Conservation (phyloP, 2,329 filamentous ascomycete genomes). For the Diaporthe amygdali region DNA sequence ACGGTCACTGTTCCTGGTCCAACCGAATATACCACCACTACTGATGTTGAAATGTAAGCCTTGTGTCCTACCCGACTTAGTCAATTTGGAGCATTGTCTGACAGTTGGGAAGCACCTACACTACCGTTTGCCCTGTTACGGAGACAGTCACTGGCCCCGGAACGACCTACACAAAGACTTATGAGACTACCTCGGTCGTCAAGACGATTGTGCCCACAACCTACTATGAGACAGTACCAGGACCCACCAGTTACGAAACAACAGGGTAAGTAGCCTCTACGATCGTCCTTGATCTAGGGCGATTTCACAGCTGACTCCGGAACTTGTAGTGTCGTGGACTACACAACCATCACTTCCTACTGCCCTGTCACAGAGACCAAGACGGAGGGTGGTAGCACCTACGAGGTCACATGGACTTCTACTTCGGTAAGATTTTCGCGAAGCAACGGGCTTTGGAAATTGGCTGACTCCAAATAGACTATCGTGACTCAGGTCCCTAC, state of each 20-base stretch:
- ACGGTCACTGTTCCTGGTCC: slow-evolving; percentile 44
- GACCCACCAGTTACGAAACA: slow-evolving; percentile 39
- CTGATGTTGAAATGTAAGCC: slow-evolving; percentile 31
- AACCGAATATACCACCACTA: slow-evolving; percentile 37
- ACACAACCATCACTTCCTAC: slow-evolving; percentile 49
- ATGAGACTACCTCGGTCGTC: slow-evolving; percentile 48
- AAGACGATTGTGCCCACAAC: slow-evolving; percentile 37
- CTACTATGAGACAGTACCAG: slow-evolving; percentile 39
- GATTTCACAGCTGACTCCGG: neutral
- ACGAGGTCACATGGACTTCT: slow-evolving; percentile 46
- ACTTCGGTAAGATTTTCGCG: slow-evolving; percentile 35
- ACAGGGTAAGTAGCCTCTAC: slow-evolving; percentile 30
- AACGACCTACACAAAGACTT: slow-evolving; percentile 44
- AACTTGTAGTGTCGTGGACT: slow-evolving; percentile 37
- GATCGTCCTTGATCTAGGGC: neutral
- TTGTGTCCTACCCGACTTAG: too few species aligned
- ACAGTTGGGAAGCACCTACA: slow-evolving; percentile 40
- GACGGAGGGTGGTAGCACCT: slow-evolving; percentile 46
- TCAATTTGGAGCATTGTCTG: slow-evolving; percentile 1
- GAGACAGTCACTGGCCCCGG: slow-evolving; percentile 43
- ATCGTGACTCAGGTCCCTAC: slow-evolving; percentile 17
- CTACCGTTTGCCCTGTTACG: slow-evolving; percentile 40
- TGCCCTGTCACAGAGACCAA: slow-evolving; percentile 52
- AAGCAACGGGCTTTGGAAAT: slow-evolving; percentile 34
- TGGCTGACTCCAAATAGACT: slow-evolving; percentile 37